Evolutionary conservation across 2,329 filamentous ascomycete species (phyloP).

Genomic region (Phaeoacremonium minimum): DNA sequence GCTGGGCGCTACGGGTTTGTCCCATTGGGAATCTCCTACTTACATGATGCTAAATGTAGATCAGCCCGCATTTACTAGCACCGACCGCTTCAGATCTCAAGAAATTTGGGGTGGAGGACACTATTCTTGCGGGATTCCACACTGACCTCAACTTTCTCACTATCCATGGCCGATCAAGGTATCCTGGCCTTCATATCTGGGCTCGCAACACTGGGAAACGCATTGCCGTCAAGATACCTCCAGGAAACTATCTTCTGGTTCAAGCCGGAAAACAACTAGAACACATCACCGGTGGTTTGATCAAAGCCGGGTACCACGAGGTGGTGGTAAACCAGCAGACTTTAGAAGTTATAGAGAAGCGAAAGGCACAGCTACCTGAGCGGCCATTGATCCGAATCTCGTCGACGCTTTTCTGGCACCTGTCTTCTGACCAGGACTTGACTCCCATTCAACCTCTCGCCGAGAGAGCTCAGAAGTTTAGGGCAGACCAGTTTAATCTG

Average conservation of each 20-base stretch:
- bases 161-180: constrained; percentile 59
- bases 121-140: constrained; percentile 60
- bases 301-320: constrained; percentile 60
- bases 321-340: constrained; percentile 54
- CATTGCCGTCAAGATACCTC: constrained; percentile 55
- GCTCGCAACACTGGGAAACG: constrained; percentile 57
- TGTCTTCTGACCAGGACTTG: constrained; percentile 53
- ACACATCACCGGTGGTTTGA: constrained; percentile 54
- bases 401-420: constrained; percentile 58
- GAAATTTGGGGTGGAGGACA: constrained; percentile 49
- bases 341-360: constrained; percentile 37
- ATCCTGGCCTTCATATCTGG: constrained; percentile 59
- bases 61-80: constrained; percentile 58
- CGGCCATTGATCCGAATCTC: constrained; percentile 53
- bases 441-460: constrained; percentile 43
- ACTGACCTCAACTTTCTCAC: constrained; percentile 63
- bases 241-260: constrained; percentile 53
- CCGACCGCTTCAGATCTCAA: constrained; percentile 55
- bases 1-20: constrained; percentile 51
- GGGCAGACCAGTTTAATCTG: constrained; percentile 39
- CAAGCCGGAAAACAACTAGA: constrained; percentile 62
- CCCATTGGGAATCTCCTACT: constrained; percentile 1
- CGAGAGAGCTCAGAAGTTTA: constrained; percentile 36
- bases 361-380: constrained; percentile 35
- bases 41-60: too few species aligned